Percentiles rank a stretch among this genome's conserved stretches.
Conservation (phyloP, 176 grass and related monocot species). For the Luzula sylvatica region DNA sequence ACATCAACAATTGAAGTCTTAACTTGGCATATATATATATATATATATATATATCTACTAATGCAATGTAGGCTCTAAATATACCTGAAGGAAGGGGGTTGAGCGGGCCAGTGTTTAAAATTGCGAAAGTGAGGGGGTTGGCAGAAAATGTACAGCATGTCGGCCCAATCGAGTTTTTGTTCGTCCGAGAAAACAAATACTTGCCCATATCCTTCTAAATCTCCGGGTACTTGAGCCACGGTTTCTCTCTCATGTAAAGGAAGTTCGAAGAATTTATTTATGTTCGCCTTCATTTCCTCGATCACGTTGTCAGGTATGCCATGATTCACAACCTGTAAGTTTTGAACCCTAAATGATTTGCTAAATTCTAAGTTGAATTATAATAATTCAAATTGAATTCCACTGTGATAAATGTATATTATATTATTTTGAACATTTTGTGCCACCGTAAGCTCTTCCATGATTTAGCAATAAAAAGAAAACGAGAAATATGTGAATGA, state of each 20-base stretch:
- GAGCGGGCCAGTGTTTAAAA: constrained; percentile 31
- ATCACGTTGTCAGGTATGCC: constrained; percentile 34
- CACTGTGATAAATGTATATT: too few relatives aligned
- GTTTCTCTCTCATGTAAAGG: constrained; percentile 24
- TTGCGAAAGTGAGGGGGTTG: constrained; percentile 29
- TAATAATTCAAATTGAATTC: too few relatives aligned
- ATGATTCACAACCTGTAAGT: constrained; percentile 36
- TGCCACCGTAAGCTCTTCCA: too few relatives aligned
- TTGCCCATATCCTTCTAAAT: constrained; percentile 48
- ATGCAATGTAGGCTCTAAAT: too few relatives aligned
- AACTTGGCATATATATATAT: not conserved
- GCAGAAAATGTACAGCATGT: constrained; percentile 21
- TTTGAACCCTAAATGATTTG: not conserved
- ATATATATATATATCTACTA: too few relatives aligned
- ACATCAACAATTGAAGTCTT: not conserved
- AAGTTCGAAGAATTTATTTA: constrained; percentile 30
- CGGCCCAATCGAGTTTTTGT: constrained; percentile 55
- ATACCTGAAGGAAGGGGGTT: constrained; percentile 35
- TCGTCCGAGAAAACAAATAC: constrained; percentile 25
- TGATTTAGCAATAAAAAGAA: too few relatives aligned
- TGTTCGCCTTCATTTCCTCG: constrained; percentile 19
- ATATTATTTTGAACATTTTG: too few relatives aligned
- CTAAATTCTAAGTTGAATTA: too few relatives aligned
- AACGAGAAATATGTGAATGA: not conserved
- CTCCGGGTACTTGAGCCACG: constrained; percentile 27